A percentile compares a stretch with the other conserved stretches of the same genome.
Evolutionary conservation across 2,329 filamentous ascomycete species (phyloP).

Genomic region (Metarhizium anisopliae): DNA sequence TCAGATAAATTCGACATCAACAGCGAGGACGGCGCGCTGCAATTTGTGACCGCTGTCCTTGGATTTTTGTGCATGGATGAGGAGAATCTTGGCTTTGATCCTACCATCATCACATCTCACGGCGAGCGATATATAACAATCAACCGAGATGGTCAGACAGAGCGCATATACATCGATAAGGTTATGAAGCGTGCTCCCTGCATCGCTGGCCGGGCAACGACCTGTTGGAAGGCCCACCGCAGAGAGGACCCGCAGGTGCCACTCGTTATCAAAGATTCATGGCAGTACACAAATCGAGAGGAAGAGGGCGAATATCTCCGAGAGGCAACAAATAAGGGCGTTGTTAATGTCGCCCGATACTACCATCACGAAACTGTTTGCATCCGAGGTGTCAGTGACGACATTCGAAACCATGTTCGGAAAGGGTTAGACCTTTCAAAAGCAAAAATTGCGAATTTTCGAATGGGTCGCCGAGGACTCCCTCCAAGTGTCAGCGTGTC

Average conservation of each 20-base stretch:
- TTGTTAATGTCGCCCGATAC: constrained; percentile 31
- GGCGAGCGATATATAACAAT: constrained; percentile 30
- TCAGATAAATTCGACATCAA: constrained; percentile 36
- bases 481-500: neutral
- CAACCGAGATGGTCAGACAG: constrained; percentile 21
- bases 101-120: constrained; percentile 23
- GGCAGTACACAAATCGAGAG: constrained; percentile 11
- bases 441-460: constrained; percentile 6
- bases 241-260: constrained; percentile 19
- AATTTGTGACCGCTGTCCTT: constrained; percentile 31
- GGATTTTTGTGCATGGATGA: constrained; percentile 32
- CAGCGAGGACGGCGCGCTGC: constrained; percentile 16
- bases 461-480: neutral
- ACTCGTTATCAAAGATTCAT: constrained; percentile 37
- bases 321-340: constrained; percentile 25
- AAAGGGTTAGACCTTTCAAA: constrained; percentile 22
- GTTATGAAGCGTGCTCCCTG: constrained; percentile 23
- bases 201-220: constrained; percentile 31
- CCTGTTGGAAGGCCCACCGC: constrained; percentile 34
- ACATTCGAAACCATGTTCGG: constrained; percentile 25
- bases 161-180: constrained; percentile 32
- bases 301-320: constrained; percentile 32
- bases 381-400: constrained; percentile 22
- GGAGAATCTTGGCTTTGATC: constrained; percentile 33
- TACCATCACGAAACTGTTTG: constrained; percentile 33